Percentiles rank a stretch among this genome's conserved stretches.
Evolutionary conservation across 2,329 filamentous ascomycete genomes (phyloP).

Genomic region (Xylaria sp.): DNA sequence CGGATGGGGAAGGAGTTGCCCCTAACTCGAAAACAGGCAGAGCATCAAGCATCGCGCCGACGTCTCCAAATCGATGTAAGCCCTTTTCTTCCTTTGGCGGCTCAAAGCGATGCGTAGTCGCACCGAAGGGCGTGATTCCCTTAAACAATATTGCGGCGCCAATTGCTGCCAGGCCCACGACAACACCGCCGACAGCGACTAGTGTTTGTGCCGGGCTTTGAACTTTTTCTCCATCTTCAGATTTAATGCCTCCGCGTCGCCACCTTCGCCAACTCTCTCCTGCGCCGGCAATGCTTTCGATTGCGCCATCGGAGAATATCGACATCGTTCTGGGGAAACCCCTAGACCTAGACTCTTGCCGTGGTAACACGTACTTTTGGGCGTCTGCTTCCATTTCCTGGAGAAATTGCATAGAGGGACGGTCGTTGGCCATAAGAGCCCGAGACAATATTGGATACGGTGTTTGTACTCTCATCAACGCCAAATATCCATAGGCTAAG

Average conservation of each 20-base stretch:
- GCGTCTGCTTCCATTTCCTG: slow-evolving; percentile 33
- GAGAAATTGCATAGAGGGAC: slow-evolving; percentile 44
- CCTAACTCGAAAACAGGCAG: slow-evolving; percentile 42
- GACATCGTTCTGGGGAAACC: slow-evolving; percentile 38
- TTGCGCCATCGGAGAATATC: slow-evolving; percentile 49
- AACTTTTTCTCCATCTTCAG: slow-evolving; percentile 37
- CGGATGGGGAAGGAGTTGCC: slow-evolving; percentile 19
- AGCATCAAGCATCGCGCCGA: slow-evolving; percentile 58
- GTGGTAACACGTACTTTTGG: slow-evolving; percentile 37
- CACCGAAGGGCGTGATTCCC: slow-evolving; percentile 58
- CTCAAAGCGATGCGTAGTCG: slow-evolving; percentile 58
- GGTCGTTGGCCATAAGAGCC: slow-evolving; percentile 45
- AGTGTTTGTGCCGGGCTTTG: slow-evolving; percentile 47
- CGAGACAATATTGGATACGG: slow-evolving; percentile 58
- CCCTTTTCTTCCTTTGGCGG: slow-evolving; percentile 45
- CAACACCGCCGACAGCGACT: slow-evolving; percentile 53
- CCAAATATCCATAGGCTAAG: slow-evolving; percentile 81
- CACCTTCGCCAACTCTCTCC: slow-evolving; percentile 52
- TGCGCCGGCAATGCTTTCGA: slow-evolving; percentile 49
- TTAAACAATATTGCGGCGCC: slow-evolving; percentile 57
- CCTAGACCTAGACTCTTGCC: slow-evolving; percentile 37
- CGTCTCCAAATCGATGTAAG: slow-evolving; percentile 59
- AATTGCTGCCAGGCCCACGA: slow-evolving; percentile 48
- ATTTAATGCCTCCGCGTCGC: slow-evolving; percentile 50
- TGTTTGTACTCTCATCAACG: slow-evolving; percentile 71